These are phyloP conservation scores for Castanospermum australe DNA, from an alignment of 306 rosid genomes.

Conservation along the genomic window DNA sequence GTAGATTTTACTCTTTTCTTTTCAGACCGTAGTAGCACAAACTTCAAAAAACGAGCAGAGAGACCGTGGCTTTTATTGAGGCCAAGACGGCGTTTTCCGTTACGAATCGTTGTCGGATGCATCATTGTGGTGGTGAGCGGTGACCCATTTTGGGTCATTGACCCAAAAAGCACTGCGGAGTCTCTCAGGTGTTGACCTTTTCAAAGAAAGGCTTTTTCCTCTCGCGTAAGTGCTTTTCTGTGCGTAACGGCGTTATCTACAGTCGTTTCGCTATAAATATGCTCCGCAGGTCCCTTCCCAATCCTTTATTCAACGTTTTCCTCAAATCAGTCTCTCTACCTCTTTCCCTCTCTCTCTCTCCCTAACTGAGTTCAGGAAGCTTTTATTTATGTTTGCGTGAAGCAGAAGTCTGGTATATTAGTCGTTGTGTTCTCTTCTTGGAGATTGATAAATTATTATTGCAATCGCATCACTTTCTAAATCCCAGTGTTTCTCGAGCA, in stretches of 20 bases:
- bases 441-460: constrained; percentile 35
- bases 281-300: background rate
- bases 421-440: constrained; percentile 37
- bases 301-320: constrained; percentile 37
- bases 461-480: constrained; percentile 10
- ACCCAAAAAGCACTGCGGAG: constrained; percentile 35
- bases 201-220: constrained; percentile 8
- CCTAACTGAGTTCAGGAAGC: constrained; percentile 9
- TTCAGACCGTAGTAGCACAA: too few species aligned
- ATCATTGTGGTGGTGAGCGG: constrained; percentile 25
- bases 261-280: constrained; percentile 65
- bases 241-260: constrained; percentile 74
- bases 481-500: constrained; percentile 35
- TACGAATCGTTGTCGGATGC: constrained; percentile 40
- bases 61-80: too few species aligned
- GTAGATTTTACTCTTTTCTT: too few species aligned
- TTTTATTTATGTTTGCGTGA: constrained; percentile 66
- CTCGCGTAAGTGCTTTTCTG: constrained; percentile 21
- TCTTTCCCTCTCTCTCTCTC: constrained; percentile 20
- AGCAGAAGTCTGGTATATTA: constrained; percentile 74
- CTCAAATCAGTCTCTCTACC: background rate
- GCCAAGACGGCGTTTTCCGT: constrained; percentile 55
- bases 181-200: constrained; percentile 48
- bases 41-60: too few species aligned
- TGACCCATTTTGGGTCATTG: constrained; percentile 35